A percentile compares a stretch with the other conserved stretches of the same genome.
Conservation (phyloP, 345 rosid genomes). For the Stellera chamaejasme region DNA sequence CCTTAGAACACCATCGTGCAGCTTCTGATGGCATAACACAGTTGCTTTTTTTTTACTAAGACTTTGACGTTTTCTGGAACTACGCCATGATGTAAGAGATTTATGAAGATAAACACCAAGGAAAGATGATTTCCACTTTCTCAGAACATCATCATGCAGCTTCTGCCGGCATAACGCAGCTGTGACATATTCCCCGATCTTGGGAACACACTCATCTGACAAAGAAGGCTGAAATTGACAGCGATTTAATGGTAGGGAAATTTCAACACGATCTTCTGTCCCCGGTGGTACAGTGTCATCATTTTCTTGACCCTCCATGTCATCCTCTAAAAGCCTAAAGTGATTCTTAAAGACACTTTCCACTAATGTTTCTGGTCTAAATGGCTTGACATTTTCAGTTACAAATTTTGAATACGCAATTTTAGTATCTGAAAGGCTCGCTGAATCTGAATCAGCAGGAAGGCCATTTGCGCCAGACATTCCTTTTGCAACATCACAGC, state of each 20-base stretch:
- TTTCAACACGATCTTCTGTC: conserved; percentile 24
- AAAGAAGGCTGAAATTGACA: conserved; percentile 35
- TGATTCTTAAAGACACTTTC: conserved; percentile 38
- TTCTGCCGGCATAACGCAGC: conserved; percentile 72
- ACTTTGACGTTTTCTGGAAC: conserved; percentile 14
- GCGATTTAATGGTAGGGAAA: conserved; percentile 23
- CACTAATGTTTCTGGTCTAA: conserved; percentile 17
- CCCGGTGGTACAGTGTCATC: conserved; percentile 77
- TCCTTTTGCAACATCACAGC: conserved; percentile 13
- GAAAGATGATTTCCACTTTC: conserved; percentile 50
- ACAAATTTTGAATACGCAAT: conserved; percentile 18
- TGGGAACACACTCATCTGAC: conserved; percentile 28
- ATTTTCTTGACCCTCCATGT: conserved; percentile 26
- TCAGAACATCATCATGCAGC: conserved; percentile 59
- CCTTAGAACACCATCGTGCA: conserved; percentile 55
- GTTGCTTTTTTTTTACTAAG: no score
- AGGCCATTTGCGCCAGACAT: conserved; percentile 12
- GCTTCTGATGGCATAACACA: conserved; percentile 74
- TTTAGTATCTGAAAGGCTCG: conserved; percentile 19
- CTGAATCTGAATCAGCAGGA: conserved; percentile 24
- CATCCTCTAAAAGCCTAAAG: conserved; percentile 20
- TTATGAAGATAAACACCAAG: conserved; percentile 30
- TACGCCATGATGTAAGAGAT: conserved; percentile 26
- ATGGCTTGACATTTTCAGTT: conserved; percentile 26
- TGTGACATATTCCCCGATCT: conserved; percentile 51